Percentiles rank a stretch among this genome's conserved stretches.
These are phyloP conservation scores for Penicillium expansum DNA, from an alignment of 2,329 filamentous ascomycete genomes.

Conservation along the genomic window DNA sequence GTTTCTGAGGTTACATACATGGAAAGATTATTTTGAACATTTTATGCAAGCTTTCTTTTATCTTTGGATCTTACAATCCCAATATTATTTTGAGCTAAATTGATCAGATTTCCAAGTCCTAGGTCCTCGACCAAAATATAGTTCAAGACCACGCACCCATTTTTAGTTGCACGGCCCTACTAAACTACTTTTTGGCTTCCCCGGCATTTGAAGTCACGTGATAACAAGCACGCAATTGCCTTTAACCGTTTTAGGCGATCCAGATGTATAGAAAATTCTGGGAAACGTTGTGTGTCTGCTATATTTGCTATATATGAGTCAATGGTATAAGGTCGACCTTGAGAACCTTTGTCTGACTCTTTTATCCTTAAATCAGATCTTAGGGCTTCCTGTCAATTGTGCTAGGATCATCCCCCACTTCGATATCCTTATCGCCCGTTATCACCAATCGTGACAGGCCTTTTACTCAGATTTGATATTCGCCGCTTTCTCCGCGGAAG, in stretches of 20 bases:
- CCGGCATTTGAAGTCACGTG: neutral
- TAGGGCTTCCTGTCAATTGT: neutral
- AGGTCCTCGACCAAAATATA: neutral
- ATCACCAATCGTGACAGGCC: conserved; percentile 22
- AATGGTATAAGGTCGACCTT: neutral
- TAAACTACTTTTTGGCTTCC: neutral
- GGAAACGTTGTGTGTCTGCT: neutral
- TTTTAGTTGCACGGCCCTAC: neutral
- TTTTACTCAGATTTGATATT: conserved; percentile 24
- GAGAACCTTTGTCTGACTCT: neutral
- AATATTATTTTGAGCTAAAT: neutral
- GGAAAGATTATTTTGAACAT: no score
- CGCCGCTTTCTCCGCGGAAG: conserved; percentile 25
- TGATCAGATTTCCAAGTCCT: neutral
- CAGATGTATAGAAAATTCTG: neutral
- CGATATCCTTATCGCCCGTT: conserved; percentile 21
- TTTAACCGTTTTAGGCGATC: neutral
- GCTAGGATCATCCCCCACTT: neutral
- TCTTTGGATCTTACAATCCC: neutral
- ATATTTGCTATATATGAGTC: neutral
- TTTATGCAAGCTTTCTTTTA: no score
- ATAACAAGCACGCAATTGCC: conserved; percentile 1
- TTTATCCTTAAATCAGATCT: neutral
- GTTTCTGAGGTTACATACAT: neutral
- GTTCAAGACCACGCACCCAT: neutral